Evolutionary conservation across 139 green algal genomes (phyloP).

Genomic region (Micractinium sp.): DNA sequence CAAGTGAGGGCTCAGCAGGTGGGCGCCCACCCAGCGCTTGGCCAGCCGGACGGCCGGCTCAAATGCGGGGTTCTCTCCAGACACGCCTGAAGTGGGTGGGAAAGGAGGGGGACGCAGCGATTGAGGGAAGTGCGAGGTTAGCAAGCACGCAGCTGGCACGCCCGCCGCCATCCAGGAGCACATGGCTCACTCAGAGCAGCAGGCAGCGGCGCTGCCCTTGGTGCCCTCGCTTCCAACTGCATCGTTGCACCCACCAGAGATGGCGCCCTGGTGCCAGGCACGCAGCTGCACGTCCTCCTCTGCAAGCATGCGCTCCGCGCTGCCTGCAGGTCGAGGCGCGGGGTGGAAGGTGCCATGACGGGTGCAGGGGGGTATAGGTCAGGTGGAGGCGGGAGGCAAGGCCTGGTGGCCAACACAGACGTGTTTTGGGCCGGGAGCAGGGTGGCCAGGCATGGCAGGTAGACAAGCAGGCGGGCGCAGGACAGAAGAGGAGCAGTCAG

Average conservation of each 20-base stretch:
- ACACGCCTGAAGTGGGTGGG: conserved; percentile 40
- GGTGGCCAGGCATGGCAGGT: no score
- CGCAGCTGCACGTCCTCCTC: conserved; percentile 49
- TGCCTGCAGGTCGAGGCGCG: not conserved
- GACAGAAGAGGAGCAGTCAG: not conserved
- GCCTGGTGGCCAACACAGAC: no score
- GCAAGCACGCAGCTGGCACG: no score
- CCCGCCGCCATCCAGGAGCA: no score
- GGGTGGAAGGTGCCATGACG: not conserved
- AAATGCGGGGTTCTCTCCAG: conserved; percentile 62
- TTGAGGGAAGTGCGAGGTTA: no score
- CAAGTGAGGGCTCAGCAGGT: conserved; percentile 64
- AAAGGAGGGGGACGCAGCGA: not conserved
- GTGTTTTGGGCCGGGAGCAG: no score
- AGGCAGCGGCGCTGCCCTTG: no score
- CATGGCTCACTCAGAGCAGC: no score
- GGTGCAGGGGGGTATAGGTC: no score
- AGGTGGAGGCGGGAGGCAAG: no score
- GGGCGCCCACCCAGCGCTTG: conserved; percentile 69
- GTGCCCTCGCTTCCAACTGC: no score
- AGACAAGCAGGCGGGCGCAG: not conserved
- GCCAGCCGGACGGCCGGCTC: conserved; percentile 61
- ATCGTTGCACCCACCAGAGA: conserved; percentile 9
- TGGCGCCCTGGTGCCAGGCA: conserved; percentile 72
- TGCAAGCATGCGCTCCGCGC: not conserved